Evolutionary conservation across 352 stramenopile genomes (phyloP).

Genomic region (Phytophthora brassicae): DNA sequence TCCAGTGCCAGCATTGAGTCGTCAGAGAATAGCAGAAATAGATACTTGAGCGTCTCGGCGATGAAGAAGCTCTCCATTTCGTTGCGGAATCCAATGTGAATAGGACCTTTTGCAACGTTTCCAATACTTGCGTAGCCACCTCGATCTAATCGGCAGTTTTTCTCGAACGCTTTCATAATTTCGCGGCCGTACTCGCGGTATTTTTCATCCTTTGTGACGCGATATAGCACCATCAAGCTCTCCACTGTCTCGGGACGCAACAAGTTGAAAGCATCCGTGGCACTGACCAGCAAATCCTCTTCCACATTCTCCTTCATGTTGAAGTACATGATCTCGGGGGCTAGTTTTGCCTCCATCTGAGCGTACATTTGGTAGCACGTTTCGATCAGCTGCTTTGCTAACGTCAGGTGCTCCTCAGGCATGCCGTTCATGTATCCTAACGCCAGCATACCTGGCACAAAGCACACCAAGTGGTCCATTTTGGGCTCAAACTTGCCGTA

Average conservation of each 20-base stretch:
- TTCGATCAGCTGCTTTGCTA: conserved; percentile 78
- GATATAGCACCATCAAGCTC: conserved; percentile 91
- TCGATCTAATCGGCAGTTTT: conserved; percentile 60
- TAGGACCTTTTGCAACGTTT: conserved; percentile 54
- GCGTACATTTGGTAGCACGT: conserved; percentile 90
- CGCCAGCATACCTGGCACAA: conserved; percentile 86
- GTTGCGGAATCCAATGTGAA: conserved; percentile 49
- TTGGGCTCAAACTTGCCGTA: conserved; percentile 53
- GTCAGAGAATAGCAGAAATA: conserved; percentile 91
- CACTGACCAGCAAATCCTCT: conserved; percentile 56
- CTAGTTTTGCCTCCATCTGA: conserved; percentile 77
- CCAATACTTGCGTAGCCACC: conserved; percentile 67
- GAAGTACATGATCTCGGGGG: conserved; percentile 88
- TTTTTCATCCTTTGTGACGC: conserved; percentile 86
- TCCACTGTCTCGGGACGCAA: conserved; percentile 92
- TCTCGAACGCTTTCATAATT: conserved; percentile 89
- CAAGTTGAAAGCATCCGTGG: conserved; percentile 77
- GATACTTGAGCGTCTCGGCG: conserved; percentile 94
- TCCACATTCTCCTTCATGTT: conserved; percentile 50
- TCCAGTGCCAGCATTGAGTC: conserved; percentile 79
- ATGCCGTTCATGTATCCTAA: conserved; percentile 80
- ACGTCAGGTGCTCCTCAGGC: conserved; percentile 56
- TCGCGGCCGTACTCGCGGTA: conserved; percentile 84
- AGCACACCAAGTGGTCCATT: conserved; percentile 92
- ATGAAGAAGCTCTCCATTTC: conserved; percentile 93